A percentile compares a stretch with the other conserved stretches of the same genome.
Evolutionary conservation across 768 basidiomycete species (phyloP).

Genomic region (Tylopilus rubrobrunneus): DNA sequence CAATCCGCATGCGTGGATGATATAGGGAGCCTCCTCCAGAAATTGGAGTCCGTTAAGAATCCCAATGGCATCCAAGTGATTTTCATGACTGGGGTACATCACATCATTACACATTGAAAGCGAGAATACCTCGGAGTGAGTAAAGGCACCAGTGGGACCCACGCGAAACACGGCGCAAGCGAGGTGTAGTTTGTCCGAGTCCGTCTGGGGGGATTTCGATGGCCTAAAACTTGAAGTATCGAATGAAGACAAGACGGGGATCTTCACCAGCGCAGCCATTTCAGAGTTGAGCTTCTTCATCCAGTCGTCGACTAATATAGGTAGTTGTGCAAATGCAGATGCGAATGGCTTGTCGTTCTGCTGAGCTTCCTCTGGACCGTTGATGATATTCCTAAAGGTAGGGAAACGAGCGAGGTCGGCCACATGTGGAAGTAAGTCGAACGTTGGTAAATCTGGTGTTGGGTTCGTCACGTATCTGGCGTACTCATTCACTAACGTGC

Average conservation of each 20-base stretch:
- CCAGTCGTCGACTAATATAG: slow-evolving; percentile 9
- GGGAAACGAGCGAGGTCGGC: slow-evolving; percentile 11
- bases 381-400: slow-evolving; percentile 11
- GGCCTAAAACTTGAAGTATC: background rate
- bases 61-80: background rate
- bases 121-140: slow-evolving; percentile 1
- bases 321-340: slow-evolving; percentile 13
- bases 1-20: slow-evolving; percentile 11
- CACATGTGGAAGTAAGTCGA: slow-evolving; percentile 15
- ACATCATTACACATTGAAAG: background rate
- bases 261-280: slow-evolving; percentile 6
- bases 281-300: slow-evolving; percentile 4
- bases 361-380: background rate
- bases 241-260: background rate
- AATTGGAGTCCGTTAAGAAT: background rate
- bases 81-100: background rate
- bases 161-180: slow-evolving; percentile 11
- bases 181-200: slow-evolving; percentile 2
- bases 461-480: slow-evolving; percentile 6
- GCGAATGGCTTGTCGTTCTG: background rate
- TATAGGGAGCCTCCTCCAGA: slow-evolving; percentile 10
- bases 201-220: background rate
- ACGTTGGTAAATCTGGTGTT: background rate
- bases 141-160: background rate
- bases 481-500: slow-evolving; percentile 6